A percentile compares a stretch with the other conserved stretches of the same genome.
phyloP scores from a whole-genome alignment of 2,329 filamentous ascomycete genomes.

The Trichophyton mentagrophytes region DNA sequence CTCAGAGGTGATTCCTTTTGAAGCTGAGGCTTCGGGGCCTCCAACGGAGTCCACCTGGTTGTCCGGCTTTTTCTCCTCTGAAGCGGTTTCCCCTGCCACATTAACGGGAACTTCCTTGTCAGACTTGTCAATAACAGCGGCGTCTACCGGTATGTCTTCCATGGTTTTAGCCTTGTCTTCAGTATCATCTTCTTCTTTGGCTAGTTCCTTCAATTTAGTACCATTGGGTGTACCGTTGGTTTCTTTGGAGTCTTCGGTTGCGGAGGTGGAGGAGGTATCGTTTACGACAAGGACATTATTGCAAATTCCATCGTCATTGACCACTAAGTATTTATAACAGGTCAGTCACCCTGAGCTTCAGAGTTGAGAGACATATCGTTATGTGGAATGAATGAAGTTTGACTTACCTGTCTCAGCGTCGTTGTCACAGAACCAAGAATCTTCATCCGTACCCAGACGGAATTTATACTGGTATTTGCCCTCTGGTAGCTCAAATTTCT shows the following conservation, averaged over 20 bases:
- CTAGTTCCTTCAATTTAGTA: slow-evolving; percentile 3
- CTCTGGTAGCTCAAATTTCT: slow-evolving; percentile 11
- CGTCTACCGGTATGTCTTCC: not conserved
- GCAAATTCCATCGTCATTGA: slow-evolving; percentile 17
- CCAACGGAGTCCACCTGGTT: not conserved
- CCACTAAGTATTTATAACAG: slow-evolving; percentile 10
- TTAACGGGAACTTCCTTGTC: not conserved
- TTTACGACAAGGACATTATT: slow-evolving; percentile 14
- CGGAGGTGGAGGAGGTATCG: not conserved
- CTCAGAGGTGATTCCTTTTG: not conserved
- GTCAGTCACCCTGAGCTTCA: not conserved
- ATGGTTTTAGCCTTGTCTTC: not conserved
- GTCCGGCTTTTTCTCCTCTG: slow-evolving; percentile 3
- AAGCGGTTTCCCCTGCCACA: slow-evolving; percentile 7
- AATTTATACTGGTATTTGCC: slow-evolving; percentile 21
- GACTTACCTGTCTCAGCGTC: slow-evolving; percentile 18
- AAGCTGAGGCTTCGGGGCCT: not conserved
- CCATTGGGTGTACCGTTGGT: slow-evolving; percentile 2
- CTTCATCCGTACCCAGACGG: slow-evolving; percentile 15
- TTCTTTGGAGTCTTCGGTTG: not conserved
- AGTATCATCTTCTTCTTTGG: not conserved
- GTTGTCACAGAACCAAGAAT: slow-evolving; percentile 19
- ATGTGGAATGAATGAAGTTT: not conserved
- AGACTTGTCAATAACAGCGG: not conserved
- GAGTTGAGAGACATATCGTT: not conserved